Percentiles rank a stretch among this genome's conserved stretches.
phyloP scores from a whole-genome alignment of 2,329 filamentous ascomycete genomes.

The Acephala macrosclerotiorum region DNA sequence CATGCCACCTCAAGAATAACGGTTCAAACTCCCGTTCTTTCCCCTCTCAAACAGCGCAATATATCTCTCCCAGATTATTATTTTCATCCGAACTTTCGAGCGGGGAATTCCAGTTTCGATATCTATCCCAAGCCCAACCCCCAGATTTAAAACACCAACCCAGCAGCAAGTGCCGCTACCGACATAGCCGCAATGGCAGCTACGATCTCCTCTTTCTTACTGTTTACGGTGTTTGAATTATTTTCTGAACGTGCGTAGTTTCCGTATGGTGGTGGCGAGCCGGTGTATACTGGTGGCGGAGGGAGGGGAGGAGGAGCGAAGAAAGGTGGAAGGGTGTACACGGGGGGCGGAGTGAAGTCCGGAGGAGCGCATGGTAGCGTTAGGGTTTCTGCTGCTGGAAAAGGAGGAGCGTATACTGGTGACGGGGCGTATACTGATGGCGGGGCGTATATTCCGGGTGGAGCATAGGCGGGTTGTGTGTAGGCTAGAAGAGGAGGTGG shows the following conservation, averaged over 20 bases:
- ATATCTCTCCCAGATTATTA: too few species aligned
- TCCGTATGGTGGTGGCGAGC: background rate
- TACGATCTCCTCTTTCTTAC: background rate
- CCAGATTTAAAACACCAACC: background rate
- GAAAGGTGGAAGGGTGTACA: background rate
- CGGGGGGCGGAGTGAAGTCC: background rate
- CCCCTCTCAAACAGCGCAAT: too few species aligned
- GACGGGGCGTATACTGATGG: background rate
- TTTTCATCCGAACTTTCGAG: too few species aligned
- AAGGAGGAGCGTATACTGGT: background rate
- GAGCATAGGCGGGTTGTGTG: too few species aligned
- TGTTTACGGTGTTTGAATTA: background rate
- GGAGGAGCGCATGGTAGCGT: background rate
- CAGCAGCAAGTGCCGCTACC: slow-evolving; percentile 4
- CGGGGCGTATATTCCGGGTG: too few species aligned
- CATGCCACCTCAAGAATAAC: background rate
- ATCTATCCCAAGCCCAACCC: background rate
- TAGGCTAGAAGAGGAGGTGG: too few species aligned
- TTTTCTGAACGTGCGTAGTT: background rate
- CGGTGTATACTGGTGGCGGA: background rate
- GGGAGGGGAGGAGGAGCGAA: background rate
- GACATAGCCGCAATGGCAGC: background rate
- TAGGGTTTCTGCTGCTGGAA: background rate
- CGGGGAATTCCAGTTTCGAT: too few species aligned
- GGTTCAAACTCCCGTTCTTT: too few species aligned